Evolutionary conservation across 495 filamentous ascomycete species (phyloP).

Genomic region (Talaromyces trachyspermus): DNA sequence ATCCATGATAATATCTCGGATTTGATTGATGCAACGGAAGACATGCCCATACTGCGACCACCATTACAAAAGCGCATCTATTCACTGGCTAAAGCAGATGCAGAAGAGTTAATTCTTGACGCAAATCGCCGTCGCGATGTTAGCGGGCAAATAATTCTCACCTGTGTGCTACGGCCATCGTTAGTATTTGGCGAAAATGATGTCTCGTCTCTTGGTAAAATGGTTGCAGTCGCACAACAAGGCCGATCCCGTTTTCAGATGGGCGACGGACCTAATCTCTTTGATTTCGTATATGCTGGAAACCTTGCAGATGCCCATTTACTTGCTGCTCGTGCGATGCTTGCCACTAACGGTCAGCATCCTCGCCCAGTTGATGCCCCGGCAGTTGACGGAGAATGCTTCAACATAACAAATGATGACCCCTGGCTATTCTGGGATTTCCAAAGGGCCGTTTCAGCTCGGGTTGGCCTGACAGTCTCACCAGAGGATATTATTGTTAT

Average conservation of each 20-base stretch:
- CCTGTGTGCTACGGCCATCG: slow-evolving; percentile 15
- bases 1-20: slow-evolving; percentile 22
- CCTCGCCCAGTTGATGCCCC: no score
- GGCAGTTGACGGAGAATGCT: no score
- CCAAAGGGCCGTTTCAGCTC: no score
- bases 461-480: not conserved
- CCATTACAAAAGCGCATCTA: slow-evolving; percentile 20
- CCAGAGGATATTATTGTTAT: slow-evolving; percentile 6
- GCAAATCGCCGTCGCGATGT: slow-evolving; percentile 18
- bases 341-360: no score
- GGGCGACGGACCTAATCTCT: slow-evolving; percentile 14
- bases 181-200: slow-evolving; percentile 21
- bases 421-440: no score
- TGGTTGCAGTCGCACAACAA: slow-evolving; percentile 11
- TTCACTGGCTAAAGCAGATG: slow-evolving; percentile 21
- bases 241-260: slow-evolving; percentile 19
- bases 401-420: no score
- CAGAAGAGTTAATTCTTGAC: slow-evolving; percentile 18
- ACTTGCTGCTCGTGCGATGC: no score
- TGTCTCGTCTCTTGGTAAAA: slow-evolving; percentile 10
- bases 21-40: slow-evolving; percentile 20
- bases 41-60: slow-evolving; percentile 15
- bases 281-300: slow-evolving; percentile 14
- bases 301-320: no score
- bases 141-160: slow-evolving; percentile 16